Evolutionary conservation across 2,329 filamentous ascomycete species (phyloP), one percentile per base, ranked within the genome.

Genomic region (Elsinoe perseae): DNA sequence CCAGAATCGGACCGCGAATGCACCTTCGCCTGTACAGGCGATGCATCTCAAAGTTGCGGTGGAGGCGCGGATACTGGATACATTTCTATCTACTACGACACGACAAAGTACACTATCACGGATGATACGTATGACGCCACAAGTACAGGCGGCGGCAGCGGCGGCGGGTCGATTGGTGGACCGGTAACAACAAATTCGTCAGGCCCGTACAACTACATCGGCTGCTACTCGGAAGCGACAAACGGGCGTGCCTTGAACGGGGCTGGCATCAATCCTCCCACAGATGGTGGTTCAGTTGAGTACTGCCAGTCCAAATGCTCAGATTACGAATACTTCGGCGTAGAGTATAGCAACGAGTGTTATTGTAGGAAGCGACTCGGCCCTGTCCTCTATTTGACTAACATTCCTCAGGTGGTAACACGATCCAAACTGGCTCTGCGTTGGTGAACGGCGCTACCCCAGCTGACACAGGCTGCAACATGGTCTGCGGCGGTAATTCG

Each of bases 1-100:
- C 32, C 43, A 2, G 58, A 50, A 18, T 50, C 44, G 6, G 44
- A 50, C 16, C 25, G 28, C 20, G 7, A 30, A 18, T 82, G 78
- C 66, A 76, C 76, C 64, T 80, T 70, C 57, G 65, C 73, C 32
- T 81, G 79, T 58, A 57, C 67, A 0, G 78, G 78, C 1, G 70
- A 75, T 32, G 56, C 76, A 25, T 72, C 74, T 57, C 69, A 80
- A 61, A 69, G 75, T n/a, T 81, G 79, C 42, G 79, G 79, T 52
- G 79, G 78, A 7, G 20, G 20, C 7, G 23, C 32, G 2, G 70
- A 70, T 7, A 74, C 73, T 7, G 59, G 69, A 0, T 80, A 72
- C 60, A 75, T 80, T 54, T 78, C 77, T n/a, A 61, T 80, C 1
- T 81, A 78, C 54, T 74, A 73, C 3, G 70, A 73, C 53, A 50